These are phyloP conservation scores for Aureobasidium namibiae DNA, from an alignment of 2,329 filamentous ascomycete genomes.

Conservation along the genomic window DNA sequence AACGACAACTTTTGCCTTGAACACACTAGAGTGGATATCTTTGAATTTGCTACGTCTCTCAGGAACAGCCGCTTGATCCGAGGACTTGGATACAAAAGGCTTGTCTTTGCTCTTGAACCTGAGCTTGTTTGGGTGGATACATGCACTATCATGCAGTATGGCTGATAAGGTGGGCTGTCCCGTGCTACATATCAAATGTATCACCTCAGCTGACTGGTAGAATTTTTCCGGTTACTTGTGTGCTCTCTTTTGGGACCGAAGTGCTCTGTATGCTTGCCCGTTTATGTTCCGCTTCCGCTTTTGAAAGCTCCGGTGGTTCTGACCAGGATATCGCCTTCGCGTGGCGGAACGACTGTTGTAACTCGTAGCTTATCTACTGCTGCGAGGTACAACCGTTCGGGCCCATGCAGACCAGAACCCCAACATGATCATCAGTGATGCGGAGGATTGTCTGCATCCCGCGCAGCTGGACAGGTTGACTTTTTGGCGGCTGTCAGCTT, in stretches of 20 bases:
- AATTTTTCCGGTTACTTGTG: background rate
- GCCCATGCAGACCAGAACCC: background rate
- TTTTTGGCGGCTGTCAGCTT: conserved; percentile 3
- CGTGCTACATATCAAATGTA: background rate
- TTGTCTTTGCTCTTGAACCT: background rate
- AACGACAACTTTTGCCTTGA: too few species aligned
- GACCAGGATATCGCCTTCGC: background rate
- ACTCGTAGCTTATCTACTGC: too few species aligned
- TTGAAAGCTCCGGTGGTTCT: background rate
- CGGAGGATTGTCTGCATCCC: background rate
- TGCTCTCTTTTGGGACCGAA: background rate
- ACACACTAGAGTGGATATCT: too few species aligned
- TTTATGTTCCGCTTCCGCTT: background rate
- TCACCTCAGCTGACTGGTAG: background rate
- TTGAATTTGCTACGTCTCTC: background rate
- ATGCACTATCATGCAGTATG: background rate
- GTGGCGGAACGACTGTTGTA: background rate
- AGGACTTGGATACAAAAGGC: background rate
- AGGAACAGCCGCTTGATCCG: background rate
- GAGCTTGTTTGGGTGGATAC: background rate
- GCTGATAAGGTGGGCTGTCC: background rate
- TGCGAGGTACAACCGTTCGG: background rate
- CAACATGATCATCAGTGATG: background rate
- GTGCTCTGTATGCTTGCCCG: background rate
- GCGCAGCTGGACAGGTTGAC: background rate